Evolutionary conservation across 495 filamentous ascomycete species (phyloP).

Genomic region (Penicillium silybi): DNA sequence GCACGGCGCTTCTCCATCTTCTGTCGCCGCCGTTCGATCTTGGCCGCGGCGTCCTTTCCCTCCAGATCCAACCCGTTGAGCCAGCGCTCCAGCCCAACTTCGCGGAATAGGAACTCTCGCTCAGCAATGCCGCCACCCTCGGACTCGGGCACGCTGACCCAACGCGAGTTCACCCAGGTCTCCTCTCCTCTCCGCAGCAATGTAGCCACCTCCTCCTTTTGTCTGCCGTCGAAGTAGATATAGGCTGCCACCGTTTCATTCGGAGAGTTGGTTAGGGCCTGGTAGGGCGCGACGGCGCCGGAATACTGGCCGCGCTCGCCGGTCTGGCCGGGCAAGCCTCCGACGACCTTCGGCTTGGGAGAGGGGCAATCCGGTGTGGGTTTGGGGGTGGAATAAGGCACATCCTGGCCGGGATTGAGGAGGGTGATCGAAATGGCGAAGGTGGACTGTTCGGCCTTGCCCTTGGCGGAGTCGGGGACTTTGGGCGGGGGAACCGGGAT

Average conservation of each 20-base stretch:
- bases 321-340: conserved; percentile 57
- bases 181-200: conserved; percentile 89
- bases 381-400: conserved; percentile 85
- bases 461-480: conserved; percentile 58
- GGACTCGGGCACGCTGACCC: conserved; percentile 88
- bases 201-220: conserved; percentile 96
- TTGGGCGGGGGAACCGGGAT: conserved; percentile 91
- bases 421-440: conserved; percentile 97
- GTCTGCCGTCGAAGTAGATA: conserved; percentile 95
- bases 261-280: conserved; percentile 78
- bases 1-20: conserved; percentile 82
- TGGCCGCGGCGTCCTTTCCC: conserved; percentile 81
- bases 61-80: conserved; percentile 90
- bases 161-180: conserved; percentile 97
- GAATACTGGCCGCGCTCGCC: conserved; percentile 52
- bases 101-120: conserved; percentile 94
- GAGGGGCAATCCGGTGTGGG: conserved; percentile 65
- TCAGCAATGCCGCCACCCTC: conserved; percentile 94
- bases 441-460: conserved; percentile 82
- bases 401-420: conserved; percentile 78
- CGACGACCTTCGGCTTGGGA: conserved; percentile 75
- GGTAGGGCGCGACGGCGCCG: conserved; percentile 72
- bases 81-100: conserved; percentile 94
- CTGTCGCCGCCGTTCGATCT: conserved; percentile 79
- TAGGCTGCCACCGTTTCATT: conserved; percentile 98